Base-by-base conservation (phyloP, 129 eudicot species). In the Smallanthus sonchifolius region DNA sequence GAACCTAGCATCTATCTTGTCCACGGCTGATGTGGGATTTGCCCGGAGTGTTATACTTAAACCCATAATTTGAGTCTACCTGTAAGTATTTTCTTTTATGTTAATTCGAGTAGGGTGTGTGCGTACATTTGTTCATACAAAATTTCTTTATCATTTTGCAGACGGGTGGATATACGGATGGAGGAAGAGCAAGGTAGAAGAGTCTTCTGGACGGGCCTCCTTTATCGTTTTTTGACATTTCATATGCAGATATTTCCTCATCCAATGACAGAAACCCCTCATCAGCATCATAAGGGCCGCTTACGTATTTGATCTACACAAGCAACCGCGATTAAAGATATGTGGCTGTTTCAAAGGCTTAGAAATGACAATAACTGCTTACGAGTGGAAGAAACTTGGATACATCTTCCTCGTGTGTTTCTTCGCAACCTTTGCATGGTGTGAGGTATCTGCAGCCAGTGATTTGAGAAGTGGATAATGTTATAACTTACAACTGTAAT, bases 151-250 rank as follows among this genome's bases (percentile, higher is more conserved):
- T 87, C 97, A 91, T 88, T 79, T 82, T 95, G 96, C 94, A 88
- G 85, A 95, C 99, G 51, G 92, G 59, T 55, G 99, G 99, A 86
- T 95, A 95, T 19, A 95, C 97, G 66, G 99, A 91, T 68, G 99
- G 97, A 65, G 99, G 99, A 81, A 95, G 99, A 63, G 99, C 97
- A 65, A 95, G 84, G 81, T 95, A 95, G 85, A 95, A 95, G 52
- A 95, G 96, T 81, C 99, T 91, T 10, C 96, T 77, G 3, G 97
- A 84, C 5, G 90, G 66, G 86, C 89, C 93, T 78, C 79, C 91
- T 14, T 49, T 59, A 38, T 67, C 76, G 38, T 87, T 80, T 70
- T 61, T 85, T 7, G 87, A 81, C 55, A 74, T 15, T 79, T 95
- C 99, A 30, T 95, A 38, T 70, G 89, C 97, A 57, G 84, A 80